These are phyloP conservation scores for Kockovaella imperatae DNA, from an alignment of 768 basidiomycete species.

Conservation along the genomic window DNA sequence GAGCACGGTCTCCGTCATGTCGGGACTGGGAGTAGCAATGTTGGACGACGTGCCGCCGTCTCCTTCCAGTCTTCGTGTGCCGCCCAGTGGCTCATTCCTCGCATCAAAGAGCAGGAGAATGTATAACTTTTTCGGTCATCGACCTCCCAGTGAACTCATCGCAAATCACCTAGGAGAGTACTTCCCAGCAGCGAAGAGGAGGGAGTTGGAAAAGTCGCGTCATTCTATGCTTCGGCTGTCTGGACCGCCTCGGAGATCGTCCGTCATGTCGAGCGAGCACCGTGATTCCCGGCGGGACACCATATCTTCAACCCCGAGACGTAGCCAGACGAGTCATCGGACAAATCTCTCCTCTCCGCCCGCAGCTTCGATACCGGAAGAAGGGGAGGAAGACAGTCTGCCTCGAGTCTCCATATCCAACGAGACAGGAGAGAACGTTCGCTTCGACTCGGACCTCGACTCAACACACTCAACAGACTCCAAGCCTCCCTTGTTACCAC, in stretches of 20 bases:
- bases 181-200: conserved; percentile 90
- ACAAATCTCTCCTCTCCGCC: conserved; percentile 24
- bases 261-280: conserved; percentile 19
- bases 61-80: conserved; percentile 45
- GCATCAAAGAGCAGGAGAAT: conserved; percentile 37
- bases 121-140: conserved; percentile 90
- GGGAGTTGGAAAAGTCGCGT: conserved; percentile 75
- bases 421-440: conserved; percentile 22
- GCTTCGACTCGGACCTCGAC: conserved; percentile 20
- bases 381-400: conserved; percentile 8
- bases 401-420: conserved; percentile 39
- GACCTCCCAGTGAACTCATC: conserved; percentile 94
- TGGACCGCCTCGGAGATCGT: conserved; percentile 16
- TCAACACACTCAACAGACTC: conserved; percentile 16
- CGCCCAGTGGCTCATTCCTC: conserved; percentile 43
- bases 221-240: conserved; percentile 71
- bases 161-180: conserved; percentile 87
- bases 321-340: conserved; percentile 11
- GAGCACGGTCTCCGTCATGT: conserved; percentile 87
- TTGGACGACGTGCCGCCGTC: conserved; percentile 53
- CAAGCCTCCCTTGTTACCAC: conserved; percentile 39
- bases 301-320: conserved; percentile 19
- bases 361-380: conserved; percentile 35
- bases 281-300: conserved; percentile 1
- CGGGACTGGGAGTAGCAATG: conserved; percentile 81